Percentiles rank a stretch among this genome's conserved stretches.
Evolutionary conservation across 164 flowering plant genomes (phyloP).

Genomic region (Nymphaea thermarum): DNA sequence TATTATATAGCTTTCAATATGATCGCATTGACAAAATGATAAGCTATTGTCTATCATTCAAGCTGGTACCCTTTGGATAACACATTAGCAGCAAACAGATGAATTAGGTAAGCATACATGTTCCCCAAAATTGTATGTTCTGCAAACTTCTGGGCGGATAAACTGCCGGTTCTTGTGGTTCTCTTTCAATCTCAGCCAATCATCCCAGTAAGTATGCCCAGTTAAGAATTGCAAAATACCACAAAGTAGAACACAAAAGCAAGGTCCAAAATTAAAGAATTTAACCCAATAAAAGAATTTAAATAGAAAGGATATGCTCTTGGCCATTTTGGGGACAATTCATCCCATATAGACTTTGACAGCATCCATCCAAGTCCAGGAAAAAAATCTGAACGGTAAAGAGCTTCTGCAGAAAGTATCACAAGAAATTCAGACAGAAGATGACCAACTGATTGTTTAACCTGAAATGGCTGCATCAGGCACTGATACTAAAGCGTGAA

Average conservation of each 20-base stretch:
- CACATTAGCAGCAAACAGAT: not conserved
- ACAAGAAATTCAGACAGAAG: slow-evolving; percentile 2
- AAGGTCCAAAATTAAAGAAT: not conserved
- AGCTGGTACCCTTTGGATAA: too few relatives aligned
- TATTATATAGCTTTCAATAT: too few relatives aligned
- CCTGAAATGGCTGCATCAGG: not conserved
- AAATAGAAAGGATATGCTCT: slow-evolving; percentile 88
- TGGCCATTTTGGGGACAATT: slow-evolving; percentile 97
- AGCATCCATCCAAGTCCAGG: slow-evolving; percentile 99
- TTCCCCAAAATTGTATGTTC: slow-evolving; percentile 98
- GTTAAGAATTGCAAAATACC: slow-evolving; percentile 39
- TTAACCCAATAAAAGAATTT: not conserved
- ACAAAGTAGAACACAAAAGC: not conserved
- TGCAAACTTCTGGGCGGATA: slow-evolving; percentile 94
- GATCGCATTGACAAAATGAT: too few relatives aligned
- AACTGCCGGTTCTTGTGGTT: slow-evolving; percentile 86
- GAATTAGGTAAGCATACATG: slow-evolving; percentile 41
- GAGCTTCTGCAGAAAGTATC: slow-evolving; percentile 47
- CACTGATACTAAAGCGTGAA: too few relatives aligned
- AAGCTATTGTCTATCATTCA: too few relatives aligned
- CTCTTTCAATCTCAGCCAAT: slow-evolving; percentile 92
- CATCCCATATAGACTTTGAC: slow-evolving; percentile 74
- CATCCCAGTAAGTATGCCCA: slow-evolving; percentile 86
- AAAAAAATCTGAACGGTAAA: slow-evolving; percentile 94
- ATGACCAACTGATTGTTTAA: not conserved